Conservation (phyloP, 257 asterid genomes). For the Rubia yunnanensis region DNA sequence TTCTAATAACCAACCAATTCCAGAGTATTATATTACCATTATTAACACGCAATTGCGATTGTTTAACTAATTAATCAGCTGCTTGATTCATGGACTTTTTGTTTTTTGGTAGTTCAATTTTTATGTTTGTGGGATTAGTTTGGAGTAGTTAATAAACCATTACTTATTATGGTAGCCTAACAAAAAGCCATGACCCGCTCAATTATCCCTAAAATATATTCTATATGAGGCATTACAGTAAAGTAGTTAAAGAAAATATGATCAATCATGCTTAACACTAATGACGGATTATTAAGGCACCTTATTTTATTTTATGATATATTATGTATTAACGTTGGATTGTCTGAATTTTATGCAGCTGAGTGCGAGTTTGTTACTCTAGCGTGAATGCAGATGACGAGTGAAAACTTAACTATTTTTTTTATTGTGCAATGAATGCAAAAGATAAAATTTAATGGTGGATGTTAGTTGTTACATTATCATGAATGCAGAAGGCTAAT, state of each 20-base stretch:
- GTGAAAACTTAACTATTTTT: too few relatives aligned
- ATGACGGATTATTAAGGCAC: too few relatives aligned
- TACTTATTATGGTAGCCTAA: neutral
- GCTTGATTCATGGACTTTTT: neutral
- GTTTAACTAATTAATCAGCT: neutral
- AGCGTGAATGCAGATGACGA: too few relatives aligned
- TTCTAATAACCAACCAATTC: neutral
- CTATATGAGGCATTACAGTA: neutral
- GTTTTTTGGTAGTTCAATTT: neutral
- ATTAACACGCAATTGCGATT: neutral
- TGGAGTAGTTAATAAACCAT: neutral
- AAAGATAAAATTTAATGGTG: too few relatives aligned
- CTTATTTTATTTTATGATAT: too few relatives aligned
- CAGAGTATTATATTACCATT: too few relatives aligned
- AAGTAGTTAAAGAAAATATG: neutral
- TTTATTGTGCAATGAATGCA: too few relatives aligned
- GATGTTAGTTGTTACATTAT: too few relatives aligned
- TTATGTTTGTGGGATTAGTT: constrained; percentile 1
- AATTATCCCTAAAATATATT: neutral
- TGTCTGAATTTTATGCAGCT: too few relatives aligned
- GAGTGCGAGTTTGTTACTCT: too few relatives aligned
- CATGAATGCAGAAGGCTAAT: too few relatives aligned
- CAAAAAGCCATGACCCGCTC: neutral
- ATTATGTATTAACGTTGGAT: too few relatives aligned
- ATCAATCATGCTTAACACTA: neutral